Evolutionary conservation across 1,284 basidiomycete species (phyloP).

Genomic region (Meripilus lineatus): DNA sequence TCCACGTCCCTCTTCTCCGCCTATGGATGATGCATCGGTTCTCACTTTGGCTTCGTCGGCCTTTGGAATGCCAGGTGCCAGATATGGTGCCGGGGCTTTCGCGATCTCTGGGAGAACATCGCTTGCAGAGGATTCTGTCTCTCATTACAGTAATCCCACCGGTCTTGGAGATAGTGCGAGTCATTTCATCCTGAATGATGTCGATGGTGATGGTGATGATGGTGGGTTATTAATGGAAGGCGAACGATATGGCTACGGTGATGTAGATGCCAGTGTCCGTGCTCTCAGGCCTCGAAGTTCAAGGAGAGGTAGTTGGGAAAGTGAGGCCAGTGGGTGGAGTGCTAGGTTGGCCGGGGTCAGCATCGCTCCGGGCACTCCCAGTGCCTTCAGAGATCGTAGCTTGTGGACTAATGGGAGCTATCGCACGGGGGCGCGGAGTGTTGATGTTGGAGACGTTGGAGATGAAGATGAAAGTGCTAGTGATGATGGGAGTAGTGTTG

Average conservation of each 20-base stretch:
- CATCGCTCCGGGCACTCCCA: conserved; percentile 35
- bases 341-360: conserved; percentile 48
- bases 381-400: conserved; percentile 45
- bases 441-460: conserved; percentile 20
- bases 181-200: conserved; percentile 56
- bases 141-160: conserved; percentile 48
- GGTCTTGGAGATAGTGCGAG: conserved; percentile 59
- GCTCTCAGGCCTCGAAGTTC: conserved; percentile 77
- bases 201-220: conserved; percentile 27
- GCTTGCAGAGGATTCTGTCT: conserved; percentile 59
- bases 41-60: conserved; percentile 92
- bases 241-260: conserved; percentile 48
- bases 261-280: conserved; percentile 74
- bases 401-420: conserved; percentile 51
- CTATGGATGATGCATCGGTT: conserved; percentile 87
- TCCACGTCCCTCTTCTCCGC: conserved; percentile 85
- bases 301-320: conserved; percentile 79
- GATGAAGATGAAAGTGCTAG: conserved; percentile 12
- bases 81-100: conserved; percentile 27
- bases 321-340: conserved; percentile 79
- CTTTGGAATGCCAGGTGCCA: conserved; percentile 62
- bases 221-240: conserved; percentile 16
- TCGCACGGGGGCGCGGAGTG: conserved; percentile 46
- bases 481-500: not conserved
- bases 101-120: conserved; percentile 25